phyloP scores from a whole-genome alignment of 2,329 filamentous ascomycete species.

The Akanthomyces muscarius region DNA sequence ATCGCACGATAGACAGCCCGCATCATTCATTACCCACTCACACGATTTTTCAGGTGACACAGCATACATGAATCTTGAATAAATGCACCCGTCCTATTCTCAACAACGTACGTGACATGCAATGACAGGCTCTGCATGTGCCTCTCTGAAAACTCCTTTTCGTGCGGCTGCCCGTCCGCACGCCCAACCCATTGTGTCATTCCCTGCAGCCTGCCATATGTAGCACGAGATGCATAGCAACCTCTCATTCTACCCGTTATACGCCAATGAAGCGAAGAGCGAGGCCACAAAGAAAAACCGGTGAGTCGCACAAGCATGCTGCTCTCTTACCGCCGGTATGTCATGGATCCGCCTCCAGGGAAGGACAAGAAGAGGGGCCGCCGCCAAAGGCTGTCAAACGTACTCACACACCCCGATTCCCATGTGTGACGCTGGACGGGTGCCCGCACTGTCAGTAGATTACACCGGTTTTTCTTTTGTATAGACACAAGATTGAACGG shows the following conservation, averaged over 20 bases:
- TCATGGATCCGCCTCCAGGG: neutral
- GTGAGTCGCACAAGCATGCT: conserved; percentile 1
- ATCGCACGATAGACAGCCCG: neutral
- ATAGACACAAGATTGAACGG: neutral
- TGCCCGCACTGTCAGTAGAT: neutral
- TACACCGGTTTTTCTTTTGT: neutral
- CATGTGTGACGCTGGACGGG: neutral
- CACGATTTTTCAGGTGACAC: neutral
- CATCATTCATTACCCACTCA: neutral
- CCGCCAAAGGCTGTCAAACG: neutral
- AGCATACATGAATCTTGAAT: neutral
- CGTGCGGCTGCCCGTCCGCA: neutral
- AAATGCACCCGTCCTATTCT: neutral
- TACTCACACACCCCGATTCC: neutral
- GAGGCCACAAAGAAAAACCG: neutral
- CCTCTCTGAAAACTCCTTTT: neutral
- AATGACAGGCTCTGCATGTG: neutral
- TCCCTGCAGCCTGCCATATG: neutral
- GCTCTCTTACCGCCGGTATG: neutral
- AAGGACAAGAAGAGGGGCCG: neutral
- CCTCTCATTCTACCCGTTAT: neutral
- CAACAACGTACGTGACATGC: neutral
- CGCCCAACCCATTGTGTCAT: neutral
- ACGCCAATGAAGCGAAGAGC: neutral
- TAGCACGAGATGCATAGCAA: neutral